Evolutionary conservation across 176 grass and related monocot species (phyloP), one percentile per base, ranked within the genome.

Genomic region (Cocos nucifera): DNA sequence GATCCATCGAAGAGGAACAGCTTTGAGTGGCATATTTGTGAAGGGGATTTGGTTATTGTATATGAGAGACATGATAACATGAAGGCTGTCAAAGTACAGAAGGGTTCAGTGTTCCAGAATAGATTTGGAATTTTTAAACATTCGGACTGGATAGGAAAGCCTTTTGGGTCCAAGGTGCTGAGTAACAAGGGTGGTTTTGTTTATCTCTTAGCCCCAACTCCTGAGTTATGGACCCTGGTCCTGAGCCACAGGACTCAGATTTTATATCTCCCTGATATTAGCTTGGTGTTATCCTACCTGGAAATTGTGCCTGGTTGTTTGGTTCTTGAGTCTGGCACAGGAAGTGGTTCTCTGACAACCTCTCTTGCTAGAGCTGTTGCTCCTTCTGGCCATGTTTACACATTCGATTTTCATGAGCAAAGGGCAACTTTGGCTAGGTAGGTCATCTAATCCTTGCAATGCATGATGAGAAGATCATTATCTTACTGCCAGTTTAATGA

Each of bases 351-450:
- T 15, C 76, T 97, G 49, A 91, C 75, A 17, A 97, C 92, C 0
- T 91, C 87, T 27, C 81, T 91, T 26, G 87, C 92, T 20, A 78
- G 87, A 54, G 78, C 87, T 16, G 70, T 91, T 9, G 80, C 92
- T 12, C 83, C 87, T 17, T 69, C 72, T 28, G 87, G 92, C 1
- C 86, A 74, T 2, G 75, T 97, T 5, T 82, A 68, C 63, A 88
- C 92, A 15, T 97, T 91, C n/a, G 84, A 97, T 64, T 97, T 97
- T 69, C 92, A 97, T 44, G 87, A 85, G 30, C 92, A 97, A 68
- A 80, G 92, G 49, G 87, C 92, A 1, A 51, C 69, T 44, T 91
- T 85, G 0, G 92, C 81, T 7, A 91, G 86, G 91, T 96, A 77
- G 67, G n/a, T 2, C 57, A 16, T 64, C n/a, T 22, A 49, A 17